Evolutionary conservation across 2,329 filamentous ascomycete species (phyloP).

Genomic region (Penicillium sp.): DNA sequence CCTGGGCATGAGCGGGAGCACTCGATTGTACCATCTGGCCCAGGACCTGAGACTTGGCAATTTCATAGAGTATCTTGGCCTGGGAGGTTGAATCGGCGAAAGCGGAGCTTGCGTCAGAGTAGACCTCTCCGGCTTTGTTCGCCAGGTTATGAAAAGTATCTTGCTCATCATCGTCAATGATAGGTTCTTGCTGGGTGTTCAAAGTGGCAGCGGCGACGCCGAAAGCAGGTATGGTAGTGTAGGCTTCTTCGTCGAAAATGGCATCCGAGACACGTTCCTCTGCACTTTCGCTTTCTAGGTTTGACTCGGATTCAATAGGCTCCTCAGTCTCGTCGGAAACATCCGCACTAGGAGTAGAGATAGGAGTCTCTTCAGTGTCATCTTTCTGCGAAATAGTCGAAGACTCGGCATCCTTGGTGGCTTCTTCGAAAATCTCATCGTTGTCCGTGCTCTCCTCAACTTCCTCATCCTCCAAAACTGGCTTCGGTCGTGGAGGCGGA

Average conservation of each 20-base stretch:
- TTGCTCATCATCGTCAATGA: conserved; percentile 54
- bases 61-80: conserved; percentile 71
- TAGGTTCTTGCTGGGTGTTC: conserved; percentile 29
- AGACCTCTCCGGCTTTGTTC: conserved; percentile 59
- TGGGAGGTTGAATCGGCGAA: conserved; percentile 63
- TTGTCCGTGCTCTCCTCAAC: conserved; percentile 7
- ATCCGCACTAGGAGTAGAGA: background rate
- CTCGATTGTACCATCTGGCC: conserved; percentile 73
- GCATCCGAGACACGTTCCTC: conserved; percentile 20
- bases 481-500: conserved; percentile 42
- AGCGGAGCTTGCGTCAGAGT: conserved; percentile 55
- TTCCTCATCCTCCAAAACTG: conserved; percentile 27
- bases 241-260: conserved; percentile 58
- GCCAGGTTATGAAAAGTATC: conserved; percentile 58
- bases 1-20: conserved; percentile 46
- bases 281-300: conserved; percentile 4
- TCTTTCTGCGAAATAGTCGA: background rate
- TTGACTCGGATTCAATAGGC: background rate
- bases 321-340: conserved; percentile 11
- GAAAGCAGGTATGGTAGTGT: conserved; percentile 34
- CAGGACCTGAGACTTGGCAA: conserved; percentile 72
- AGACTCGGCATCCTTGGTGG: background rate
- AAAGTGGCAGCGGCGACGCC: conserved; percentile 32
- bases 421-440: background rate
- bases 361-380: background rate